Conservation (phyloP, 2,329 filamentous ascomycete genomes). For the Neonectria punicea region DNA sequence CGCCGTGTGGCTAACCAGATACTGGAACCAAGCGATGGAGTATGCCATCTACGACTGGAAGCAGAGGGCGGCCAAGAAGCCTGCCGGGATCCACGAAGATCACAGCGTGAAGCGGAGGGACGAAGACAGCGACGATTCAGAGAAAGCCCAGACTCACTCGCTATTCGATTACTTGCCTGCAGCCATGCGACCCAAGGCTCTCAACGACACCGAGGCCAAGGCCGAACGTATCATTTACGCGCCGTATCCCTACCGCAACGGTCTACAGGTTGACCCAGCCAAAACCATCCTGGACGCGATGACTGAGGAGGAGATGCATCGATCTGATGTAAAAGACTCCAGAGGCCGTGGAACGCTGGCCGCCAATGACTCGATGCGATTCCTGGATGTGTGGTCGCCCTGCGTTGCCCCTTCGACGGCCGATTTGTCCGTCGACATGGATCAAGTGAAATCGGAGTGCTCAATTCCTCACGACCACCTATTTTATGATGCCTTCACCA, state of each 20-base stretch:
- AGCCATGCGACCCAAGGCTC: constrained; percentile 19
- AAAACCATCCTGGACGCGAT: constrained; percentile 56
- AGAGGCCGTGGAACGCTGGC: constrained; percentile 54
- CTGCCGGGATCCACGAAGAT: constrained; percentile 44
- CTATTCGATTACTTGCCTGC: constrained; percentile 32
- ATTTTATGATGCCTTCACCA: constrained; percentile 62
- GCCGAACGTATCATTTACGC: constrained; percentile 41
- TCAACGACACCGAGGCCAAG: constrained; percentile 29
- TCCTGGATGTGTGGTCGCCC: constrained; percentile 55
- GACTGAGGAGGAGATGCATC: constrained; percentile 59
- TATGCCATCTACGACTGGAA: constrained; percentile 57
- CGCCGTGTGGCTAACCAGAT: constrained; percentile 59
- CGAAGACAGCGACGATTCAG: constrained; percentile 11
- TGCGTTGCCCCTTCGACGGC: constrained; percentile 48
- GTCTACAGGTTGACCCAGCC: constrained; percentile 54
- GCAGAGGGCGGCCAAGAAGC: constrained; percentile 52
- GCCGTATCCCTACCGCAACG: constrained; percentile 53
- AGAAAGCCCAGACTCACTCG: constrained; percentile 12
- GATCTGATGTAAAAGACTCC: constrained; percentile 54
- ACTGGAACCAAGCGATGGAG: constrained; percentile 61
- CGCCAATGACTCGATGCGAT: constrained; percentile 48
- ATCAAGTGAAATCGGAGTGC: constrained; percentile 46
- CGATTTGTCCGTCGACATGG: constrained; percentile 27
- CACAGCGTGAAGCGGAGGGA: constrained; percentile 28
- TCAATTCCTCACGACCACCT: constrained; percentile 58